Conservation (phyloP, 1,284 basidiomycete species). For the Moesziomyces sp. region DNA sequence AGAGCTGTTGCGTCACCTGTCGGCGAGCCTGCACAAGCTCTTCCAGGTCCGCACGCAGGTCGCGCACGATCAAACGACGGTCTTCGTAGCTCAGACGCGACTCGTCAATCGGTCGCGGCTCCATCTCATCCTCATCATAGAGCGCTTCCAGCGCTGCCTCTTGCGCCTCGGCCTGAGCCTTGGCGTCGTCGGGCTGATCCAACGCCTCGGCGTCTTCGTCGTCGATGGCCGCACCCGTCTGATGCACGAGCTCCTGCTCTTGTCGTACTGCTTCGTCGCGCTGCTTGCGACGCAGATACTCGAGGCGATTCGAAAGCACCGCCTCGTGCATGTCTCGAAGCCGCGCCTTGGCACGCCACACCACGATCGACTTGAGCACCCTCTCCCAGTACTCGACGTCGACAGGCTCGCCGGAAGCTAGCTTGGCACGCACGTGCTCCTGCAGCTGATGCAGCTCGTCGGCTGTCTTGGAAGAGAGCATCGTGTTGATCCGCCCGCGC, state of each 20-base stretch:
- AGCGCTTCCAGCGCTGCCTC: slow-evolving; percentile 72
- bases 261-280: slow-evolving; percentile 92
- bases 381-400: slow-evolving; percentile 99
- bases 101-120: slow-evolving; percentile 41
- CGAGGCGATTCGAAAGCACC: slow-evolving; percentile 91
- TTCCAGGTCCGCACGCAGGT: slow-evolving; percentile 40
- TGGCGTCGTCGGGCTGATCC: slow-evolving; percentile 61
- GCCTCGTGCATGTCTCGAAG: slow-evolving; percentile 92
- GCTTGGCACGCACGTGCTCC: slow-evolving; percentile 84
- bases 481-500: slow-evolving; percentile 55
- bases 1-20: slow-evolving; percentile 41
- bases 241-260: slow-evolving; percentile 82
- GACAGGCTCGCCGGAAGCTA: slow-evolving; percentile 89
- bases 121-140: slow-evolving; percentile 57
- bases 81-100: slow-evolving; percentile 52
- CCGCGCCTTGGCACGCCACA: slow-evolving; percentile 98
- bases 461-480: slow-evolving; percentile 56
- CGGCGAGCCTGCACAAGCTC: slow-evolving; percentile 48
- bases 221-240: slow-evolving; percentile 65
- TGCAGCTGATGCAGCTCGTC: slow-evolving; percentile 86
- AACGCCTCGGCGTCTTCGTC: slow-evolving; percentile 10
- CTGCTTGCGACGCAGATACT: slow-evolving; percentile 92
- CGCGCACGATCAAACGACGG: slow-evolving; percentile 34
- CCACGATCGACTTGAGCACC: slow-evolving; percentile 88
- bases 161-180: slow-evolving; percentile 73